Evolutionary conservation across 441 rosid species (phyloP).

Genomic region (Syzygium malaccense): DNA sequence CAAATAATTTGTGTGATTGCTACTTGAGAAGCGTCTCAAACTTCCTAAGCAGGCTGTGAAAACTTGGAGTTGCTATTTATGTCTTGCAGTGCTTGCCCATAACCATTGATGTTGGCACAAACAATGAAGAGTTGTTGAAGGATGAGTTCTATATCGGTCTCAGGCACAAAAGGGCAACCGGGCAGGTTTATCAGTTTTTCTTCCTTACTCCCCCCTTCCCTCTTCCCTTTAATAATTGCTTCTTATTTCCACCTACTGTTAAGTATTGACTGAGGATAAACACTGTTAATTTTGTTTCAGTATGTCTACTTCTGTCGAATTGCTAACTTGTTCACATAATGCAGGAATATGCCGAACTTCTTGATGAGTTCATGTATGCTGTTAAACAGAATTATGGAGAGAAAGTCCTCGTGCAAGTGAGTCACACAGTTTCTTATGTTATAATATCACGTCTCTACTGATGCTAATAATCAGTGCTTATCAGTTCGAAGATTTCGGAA

Average conservation of each 20-base stretch:
- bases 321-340: background rate
- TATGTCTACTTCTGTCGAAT: background rate
- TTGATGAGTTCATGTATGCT: constrained; percentile 10
- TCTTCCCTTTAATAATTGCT: background rate
- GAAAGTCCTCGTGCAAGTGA: constrained; percentile 11
- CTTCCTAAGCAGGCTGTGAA: background rate
- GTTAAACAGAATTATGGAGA: constrained; percentile 12
- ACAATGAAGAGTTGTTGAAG: constrained; percentile 65
- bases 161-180: constrained; percentile 67
- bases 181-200: constrained; percentile 36
- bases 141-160: constrained; percentile 90
- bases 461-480: background rate
- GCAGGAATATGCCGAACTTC: constrained; percentile 11
- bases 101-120: constrained; percentile 93
- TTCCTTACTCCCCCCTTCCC: background rate
- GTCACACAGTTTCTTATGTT: background rate
- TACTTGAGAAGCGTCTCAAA: background rate
- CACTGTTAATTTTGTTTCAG: background rate
- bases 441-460: background rate
- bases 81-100: constrained; percentile 71
- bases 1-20: background rate
- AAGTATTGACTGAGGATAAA: background rate
- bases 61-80: background rate
- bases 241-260: background rate
- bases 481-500: constrained; percentile 13